Conservation (phyloP, 495 filamentous ascomycete species). For the Mycothermus thermophilus region DNA sequence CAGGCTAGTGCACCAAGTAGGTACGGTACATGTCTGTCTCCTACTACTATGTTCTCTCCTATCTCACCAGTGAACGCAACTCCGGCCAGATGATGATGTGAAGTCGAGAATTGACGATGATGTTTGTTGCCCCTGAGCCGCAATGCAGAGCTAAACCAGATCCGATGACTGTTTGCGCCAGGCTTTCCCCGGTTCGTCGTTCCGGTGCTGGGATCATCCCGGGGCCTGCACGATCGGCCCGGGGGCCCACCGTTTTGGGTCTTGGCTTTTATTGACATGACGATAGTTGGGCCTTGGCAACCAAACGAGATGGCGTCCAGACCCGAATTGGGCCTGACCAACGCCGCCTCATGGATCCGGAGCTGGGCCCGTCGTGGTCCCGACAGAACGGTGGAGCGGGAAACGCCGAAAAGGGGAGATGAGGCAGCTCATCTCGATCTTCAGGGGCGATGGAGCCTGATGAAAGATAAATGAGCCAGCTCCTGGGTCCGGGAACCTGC, state of each 20-base stretch:
- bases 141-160: no score
- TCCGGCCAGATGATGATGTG: no score
- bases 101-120: no score
- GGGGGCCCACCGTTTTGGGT: no score
- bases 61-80: no score
- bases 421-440: not conserved
- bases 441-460: not conserved
- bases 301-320: constrained; percentile 6
- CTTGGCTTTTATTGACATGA: constrained; percentile 11
- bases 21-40: no score
- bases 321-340: not conserved
- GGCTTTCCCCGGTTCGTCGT: no score
- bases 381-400: not conserved
- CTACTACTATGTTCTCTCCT: no score
- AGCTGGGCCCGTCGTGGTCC: not conserved
- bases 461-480: not conserved
- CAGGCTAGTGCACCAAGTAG: no score
- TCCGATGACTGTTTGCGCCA: not conserved
- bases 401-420: not conserved
- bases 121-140: no score
- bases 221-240: not conserved
- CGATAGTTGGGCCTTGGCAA: constrained; percentile 9
- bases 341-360: not conserved
- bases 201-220: not conserved
- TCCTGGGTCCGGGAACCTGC: not conserved